Evolutionary conservation across 257 asterid species (phyloP).

Genomic region (Solanum acaule): DNA sequence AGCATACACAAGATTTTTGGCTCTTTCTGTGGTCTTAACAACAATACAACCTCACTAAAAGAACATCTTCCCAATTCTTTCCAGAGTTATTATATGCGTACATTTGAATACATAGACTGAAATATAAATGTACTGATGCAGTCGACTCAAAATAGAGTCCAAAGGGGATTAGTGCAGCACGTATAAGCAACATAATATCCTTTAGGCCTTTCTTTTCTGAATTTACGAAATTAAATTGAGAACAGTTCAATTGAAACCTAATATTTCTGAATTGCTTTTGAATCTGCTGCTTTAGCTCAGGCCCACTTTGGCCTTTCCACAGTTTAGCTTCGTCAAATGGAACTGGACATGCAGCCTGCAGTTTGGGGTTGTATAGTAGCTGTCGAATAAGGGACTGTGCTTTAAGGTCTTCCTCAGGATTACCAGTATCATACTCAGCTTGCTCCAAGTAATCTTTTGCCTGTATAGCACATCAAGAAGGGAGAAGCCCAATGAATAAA

Average conservation of each 20-base stretch:
- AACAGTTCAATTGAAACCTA: constrained; percentile 32
- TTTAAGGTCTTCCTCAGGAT: constrained; percentile 68
- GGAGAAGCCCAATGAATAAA: neutral
- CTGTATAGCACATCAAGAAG: constrained; percentile 26
- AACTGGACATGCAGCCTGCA: constrained; percentile 81
- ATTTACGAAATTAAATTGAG: neutral
- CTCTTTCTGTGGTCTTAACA: neutral
- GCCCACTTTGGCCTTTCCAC: constrained; percentile 96
- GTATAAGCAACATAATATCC: neutral
- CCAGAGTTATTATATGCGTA: neutral
- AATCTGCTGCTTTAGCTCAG: constrained; percentile 76
- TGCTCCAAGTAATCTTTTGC: constrained; percentile 86
- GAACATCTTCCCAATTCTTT: neutral
- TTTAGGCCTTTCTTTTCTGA: neutral
- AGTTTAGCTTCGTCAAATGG: constrained; percentile 94
- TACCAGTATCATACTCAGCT: constrained; percentile 80
- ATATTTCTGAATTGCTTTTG: constrained; percentile 86
- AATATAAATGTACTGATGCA: neutral
- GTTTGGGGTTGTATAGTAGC: constrained; percentile 67
- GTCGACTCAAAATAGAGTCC: neutral
- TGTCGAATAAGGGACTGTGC: constrained; percentile 69
- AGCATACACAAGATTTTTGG: neutral
- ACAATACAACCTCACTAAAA: neutral
- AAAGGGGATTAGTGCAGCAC: neutral
- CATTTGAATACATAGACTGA: neutral